phyloP scores from a whole-genome alignment of 768 basidiomycete genomes.

The Albatrellus ellisii region DNA sequence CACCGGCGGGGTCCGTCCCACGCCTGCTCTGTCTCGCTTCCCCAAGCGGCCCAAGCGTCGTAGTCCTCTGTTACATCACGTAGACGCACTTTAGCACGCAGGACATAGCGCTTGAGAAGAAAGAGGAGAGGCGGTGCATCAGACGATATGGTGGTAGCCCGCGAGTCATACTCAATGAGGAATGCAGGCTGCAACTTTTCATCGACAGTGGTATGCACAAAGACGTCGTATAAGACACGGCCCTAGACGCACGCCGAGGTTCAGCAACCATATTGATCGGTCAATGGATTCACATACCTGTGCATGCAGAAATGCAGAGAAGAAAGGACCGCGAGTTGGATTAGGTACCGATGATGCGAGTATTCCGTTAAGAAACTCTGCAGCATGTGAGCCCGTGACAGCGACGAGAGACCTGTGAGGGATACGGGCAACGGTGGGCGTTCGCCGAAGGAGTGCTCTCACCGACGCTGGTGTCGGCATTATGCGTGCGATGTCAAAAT shows the following conservation, averaged over 20 bases:
- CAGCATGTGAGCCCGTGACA: neutral
- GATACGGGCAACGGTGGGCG: neutral
- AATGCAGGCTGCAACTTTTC: slow-evolving; percentile 36
- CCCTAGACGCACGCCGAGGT: slow-evolving; percentile 47
- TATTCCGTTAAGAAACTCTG: slow-evolving; percentile 14
- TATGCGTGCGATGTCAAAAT: too few species aligned
- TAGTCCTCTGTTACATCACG: slow-evolving; percentile 66
- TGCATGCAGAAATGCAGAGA: neutral
- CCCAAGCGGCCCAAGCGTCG: slow-evolving; percentile 79
- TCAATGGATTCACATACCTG: neutral
- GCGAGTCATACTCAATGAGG: slow-evolving; percentile 59
- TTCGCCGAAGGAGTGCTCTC: neutral
- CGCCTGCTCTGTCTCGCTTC: slow-evolving; percentile 28
- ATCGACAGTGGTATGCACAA: slow-evolving; percentile 55
- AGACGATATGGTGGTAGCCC: neutral
- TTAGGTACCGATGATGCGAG: slow-evolving; percentile 14
- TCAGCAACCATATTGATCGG: slow-evolving; percentile 10
- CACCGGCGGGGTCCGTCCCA: slow-evolving; percentile 33
- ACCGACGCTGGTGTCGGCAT: neutral
- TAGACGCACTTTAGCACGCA: slow-evolving; percentile 83
- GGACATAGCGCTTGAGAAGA: slow-evolving; percentile 62
- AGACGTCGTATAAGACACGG: slow-evolving; percentile 78
- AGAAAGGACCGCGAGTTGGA: slow-evolving; percentile 3
- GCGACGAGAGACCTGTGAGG: neutral
- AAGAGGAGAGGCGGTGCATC: neutral